phyloP scores from a whole-genome alignment of 176 grass and related monocot species.

The Canna indica region DNA sequence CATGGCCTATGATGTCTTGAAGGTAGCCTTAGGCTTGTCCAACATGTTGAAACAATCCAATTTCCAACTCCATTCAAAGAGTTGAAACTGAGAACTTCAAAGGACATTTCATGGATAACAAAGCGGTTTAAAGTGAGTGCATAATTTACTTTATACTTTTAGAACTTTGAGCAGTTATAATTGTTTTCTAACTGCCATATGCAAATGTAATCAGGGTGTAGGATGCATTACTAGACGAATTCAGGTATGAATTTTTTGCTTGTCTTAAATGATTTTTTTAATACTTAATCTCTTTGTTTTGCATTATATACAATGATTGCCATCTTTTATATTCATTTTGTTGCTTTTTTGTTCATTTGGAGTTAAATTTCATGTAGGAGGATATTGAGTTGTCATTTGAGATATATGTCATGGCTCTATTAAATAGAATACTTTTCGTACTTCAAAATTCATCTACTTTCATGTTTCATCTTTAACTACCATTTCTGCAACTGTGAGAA shows the following conservation, averaged over 20 bases:
- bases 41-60: conserved; percentile 68
- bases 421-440: not conserved
- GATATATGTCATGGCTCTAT: not conserved
- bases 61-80: conserved; percentile 38
- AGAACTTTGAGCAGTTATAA: not conserved
- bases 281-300: not conserved
- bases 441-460: not conserved
- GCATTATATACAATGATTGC: not conserved
- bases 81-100: conserved; percentile 48
- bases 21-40: conserved; percentile 91
- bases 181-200: conserved; percentile 20
- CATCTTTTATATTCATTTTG: not conserved
- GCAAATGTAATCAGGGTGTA: conserved; percentile 47
- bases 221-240: conserved; percentile 65
- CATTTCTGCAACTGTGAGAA: not conserved
- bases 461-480: not conserved
- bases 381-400: not conserved
- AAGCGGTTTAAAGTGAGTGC: conserved; percentile 51
- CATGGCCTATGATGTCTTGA: conserved; percentile 3
- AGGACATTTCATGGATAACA: conserved; percentile 44
- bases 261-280: not conserved
- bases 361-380: too few relatives aligned
- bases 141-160: conserved; percentile 1
- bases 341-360: too few relatives aligned
- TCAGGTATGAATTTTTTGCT: conserved; percentile 43